Conservation (phyloP, 371 early-diverging fungal species). For the Batkoa obscura region DNA sequence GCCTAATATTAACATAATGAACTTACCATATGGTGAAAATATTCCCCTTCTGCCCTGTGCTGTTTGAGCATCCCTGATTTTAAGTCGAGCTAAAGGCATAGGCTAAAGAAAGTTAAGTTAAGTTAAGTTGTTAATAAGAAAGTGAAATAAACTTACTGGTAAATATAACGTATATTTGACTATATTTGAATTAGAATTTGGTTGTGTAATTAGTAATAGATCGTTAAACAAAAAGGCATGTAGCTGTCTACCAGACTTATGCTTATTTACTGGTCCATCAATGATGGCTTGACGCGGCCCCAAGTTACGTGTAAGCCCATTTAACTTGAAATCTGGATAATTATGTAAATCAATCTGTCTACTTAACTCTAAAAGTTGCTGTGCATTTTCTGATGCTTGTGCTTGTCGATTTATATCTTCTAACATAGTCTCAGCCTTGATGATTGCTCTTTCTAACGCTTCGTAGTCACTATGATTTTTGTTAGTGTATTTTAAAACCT, state of each 20-base stretch:
- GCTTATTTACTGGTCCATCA: constrained; percentile 64
- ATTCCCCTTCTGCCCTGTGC: background rate
- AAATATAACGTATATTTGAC: background rate
- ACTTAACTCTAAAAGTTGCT: constrained; percentile 47
- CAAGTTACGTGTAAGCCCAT: constrained; percentile 31
- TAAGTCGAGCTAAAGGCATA: background rate
- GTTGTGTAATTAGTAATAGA: constrained; percentile 36
- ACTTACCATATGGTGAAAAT: constrained; percentile 2
- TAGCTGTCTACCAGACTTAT: constrained; percentile 64
- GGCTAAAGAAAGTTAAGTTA: background rate
- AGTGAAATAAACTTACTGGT: background rate
- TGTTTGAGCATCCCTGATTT: constrained; percentile 2
- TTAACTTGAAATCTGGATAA: constrained; percentile 32
- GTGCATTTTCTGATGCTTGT: constrained; percentile 44
- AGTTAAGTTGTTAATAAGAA: background rate
- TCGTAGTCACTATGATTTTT: constrained; percentile 59
- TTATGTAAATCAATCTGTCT: constrained; percentile 43
- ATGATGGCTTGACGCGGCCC: constrained; percentile 52
- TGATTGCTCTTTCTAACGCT: constrained; percentile 41
- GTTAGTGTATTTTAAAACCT: constrained; percentile 68
- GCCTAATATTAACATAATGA: background rate
- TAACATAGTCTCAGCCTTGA: constrained; percentile 41
- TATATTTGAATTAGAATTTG: background rate
- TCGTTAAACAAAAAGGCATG: constrained; percentile 78
- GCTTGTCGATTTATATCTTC: constrained; percentile 63